A percentile compares a stretch with the other conserved stretches of the same genome.
phyloP scores from a whole-genome alignment of 2,329 filamentous ascomycete species.

The Diaporthe sp. region DNA sequence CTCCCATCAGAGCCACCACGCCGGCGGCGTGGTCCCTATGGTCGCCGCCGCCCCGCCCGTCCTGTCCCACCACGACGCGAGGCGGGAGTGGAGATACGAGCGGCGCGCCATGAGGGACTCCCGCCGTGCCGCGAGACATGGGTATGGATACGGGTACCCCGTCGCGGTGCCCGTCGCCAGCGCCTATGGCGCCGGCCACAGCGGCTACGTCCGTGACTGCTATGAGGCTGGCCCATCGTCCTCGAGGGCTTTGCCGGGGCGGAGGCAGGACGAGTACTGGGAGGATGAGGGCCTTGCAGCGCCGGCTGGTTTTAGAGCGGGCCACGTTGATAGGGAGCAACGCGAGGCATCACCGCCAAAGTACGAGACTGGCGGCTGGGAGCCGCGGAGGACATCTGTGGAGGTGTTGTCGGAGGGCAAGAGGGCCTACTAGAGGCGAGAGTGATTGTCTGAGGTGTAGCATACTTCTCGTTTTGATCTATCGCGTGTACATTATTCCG shows the following conservation, averaged over 20 bases:
- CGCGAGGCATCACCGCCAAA: slow-evolving; percentile 30
- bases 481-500: not conserved
- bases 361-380: slow-evolving; percentile 35
- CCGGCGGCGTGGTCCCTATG: not conserved
- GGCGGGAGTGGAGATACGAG: slow-evolving; percentile 39
- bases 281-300: not conserved
- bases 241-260: not conserved
- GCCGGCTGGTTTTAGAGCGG: not conserved
- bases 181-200: not conserved
- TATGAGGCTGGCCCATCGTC: slow-evolving; percentile 2
- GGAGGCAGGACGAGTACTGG: slow-evolving; percentile 3
- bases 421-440: not conserved
- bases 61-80: slow-evolving; percentile 31
- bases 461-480: not conserved
- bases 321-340: not conserved
- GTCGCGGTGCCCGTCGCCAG: slow-evolving; percentile 8
- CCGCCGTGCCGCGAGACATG: slow-evolving; percentile 29
- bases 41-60: not conserved
- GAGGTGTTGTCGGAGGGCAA: slow-evolving; percentile 27
- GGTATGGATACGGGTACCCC: slow-evolving; percentile 21
- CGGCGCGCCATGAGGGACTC: slow-evolving; percentile 37
- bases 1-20: not conserved
- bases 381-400: slow-evolving; percentile 7
- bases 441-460: not conserved
- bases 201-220: not conserved